Conservation (phyloP, 2,329 filamentous ascomycete genomes). For the Aspergillus fructus region DNA sequence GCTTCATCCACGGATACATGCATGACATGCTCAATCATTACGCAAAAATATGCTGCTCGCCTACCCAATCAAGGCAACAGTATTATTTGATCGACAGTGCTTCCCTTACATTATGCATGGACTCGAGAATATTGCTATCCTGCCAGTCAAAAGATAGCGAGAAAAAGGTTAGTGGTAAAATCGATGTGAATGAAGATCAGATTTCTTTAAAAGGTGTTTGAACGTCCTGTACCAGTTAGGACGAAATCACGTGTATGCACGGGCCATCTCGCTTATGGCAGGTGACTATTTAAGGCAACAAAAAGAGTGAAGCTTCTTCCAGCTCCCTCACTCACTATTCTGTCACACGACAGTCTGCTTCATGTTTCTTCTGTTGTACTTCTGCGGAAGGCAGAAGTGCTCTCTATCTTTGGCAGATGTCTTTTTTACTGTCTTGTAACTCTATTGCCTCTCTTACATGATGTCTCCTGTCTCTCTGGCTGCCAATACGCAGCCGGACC, state of each 20-base stretch:
- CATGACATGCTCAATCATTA: not conserved
- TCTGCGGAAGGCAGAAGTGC: conserved; percentile 28
- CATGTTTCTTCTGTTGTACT: conserved; percentile 23
- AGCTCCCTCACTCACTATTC: conserved; percentile 19
- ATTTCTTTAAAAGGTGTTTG: no score
- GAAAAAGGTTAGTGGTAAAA: no score
- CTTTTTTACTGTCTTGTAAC: conserved; percentile 24
- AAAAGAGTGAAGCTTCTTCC: conserved; percentile 7
- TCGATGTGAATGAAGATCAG: no score
- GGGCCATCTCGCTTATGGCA: conserved; percentile 37
- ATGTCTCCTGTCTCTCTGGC: conserved; percentile 35
- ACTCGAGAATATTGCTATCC: not conserved
- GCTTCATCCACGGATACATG: not conserved
- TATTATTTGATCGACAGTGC: not conserved
- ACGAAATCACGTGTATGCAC: conserved; percentile 29
- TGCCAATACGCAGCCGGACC: conserved; percentile 32
- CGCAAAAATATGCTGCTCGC: not conserved
- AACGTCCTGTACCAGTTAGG: no score
- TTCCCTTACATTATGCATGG: not conserved
- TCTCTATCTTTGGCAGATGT: conserved; percentile 23
- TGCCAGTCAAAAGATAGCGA: not conserved
- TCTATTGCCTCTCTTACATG: conserved; percentile 14
- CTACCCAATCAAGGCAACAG: not conserved
- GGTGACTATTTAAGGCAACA: conserved; percentile 18
- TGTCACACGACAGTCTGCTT: conserved; percentile 12